Evolutionary conservation across 768 basidiomycete genomes (phyloP), one percentile per base, ranked within the genome.

Genomic region (Macrocybe gigantea): DNA sequence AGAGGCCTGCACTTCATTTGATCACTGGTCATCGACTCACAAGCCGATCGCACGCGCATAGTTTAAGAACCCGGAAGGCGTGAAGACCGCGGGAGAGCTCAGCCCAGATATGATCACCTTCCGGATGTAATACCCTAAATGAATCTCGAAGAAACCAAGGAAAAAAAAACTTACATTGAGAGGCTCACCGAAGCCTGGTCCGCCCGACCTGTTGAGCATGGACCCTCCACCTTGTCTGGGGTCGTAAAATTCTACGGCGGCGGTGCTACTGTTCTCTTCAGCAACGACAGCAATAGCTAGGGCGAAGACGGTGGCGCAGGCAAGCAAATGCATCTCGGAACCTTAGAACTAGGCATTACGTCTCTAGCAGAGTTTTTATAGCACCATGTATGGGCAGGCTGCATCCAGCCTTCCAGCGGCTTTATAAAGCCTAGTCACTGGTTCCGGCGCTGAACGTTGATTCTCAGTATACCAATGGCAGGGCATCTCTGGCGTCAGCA

Each of bases 81-180:
- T 77, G 41, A 80, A 64, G 11, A 82, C 70, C 7, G 43, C 63
- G 0, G 71, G 66, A 5, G 76, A 76, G 57, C 79, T 82, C 15
- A 67, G 48, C 2, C 70, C 80, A 0, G 81, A 83, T 51, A 82
- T 71, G 53, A 83, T 79, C 37, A 82, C 77, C 60, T 82, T 31
- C 15, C 15, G 14, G 7, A 14, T 41, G 22, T 4, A 22, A 22
- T 22, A 22, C 22, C 22, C 1, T 22, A 22, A 22, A 22, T 4
- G 22, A 22, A 4, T 22, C 22, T 22, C 22, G 22, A 22, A 22
- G 4, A 22, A 4, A 22, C 40, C 13, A n/a, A 41, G 32, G 40
- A 41, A 41, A 41, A 41, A 70, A 54, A 76, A 47, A 5, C 73
- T 68, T 53, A 60, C 62, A 38, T 61, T 60, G 33, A 60, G 48